Percentiles rank a stretch among this genome's conserved stretches.
Conservation (phyloP, 768 basidiomycete species). For the Asterophora lycoperdoides region DNA sequence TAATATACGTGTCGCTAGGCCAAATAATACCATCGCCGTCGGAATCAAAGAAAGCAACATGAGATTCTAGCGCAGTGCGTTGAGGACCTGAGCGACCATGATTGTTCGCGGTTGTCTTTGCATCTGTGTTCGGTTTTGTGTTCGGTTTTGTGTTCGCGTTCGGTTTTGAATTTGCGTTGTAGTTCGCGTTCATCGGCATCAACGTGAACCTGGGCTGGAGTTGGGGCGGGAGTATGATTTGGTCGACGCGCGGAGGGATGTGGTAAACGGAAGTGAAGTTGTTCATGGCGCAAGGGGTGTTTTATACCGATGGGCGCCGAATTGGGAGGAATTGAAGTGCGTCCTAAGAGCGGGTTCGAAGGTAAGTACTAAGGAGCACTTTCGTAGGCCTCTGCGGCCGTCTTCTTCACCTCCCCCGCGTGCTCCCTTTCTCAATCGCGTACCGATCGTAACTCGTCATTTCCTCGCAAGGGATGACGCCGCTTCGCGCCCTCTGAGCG, state of each 20-base stretch:
- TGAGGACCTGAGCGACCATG: conserved; percentile 15
- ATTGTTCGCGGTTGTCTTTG: too few relatives aligned
- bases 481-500: too few relatives aligned
- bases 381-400: too few relatives aligned
- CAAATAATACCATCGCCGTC: conserved; percentile 44
- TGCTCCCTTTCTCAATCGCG: too few relatives aligned
- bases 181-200: conserved; percentile 5
- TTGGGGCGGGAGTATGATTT: background rate
- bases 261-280: conserved; percentile 14
- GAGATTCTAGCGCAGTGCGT: conserved; percentile 36
- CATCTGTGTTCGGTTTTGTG: too few relatives aligned
- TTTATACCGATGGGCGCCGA: background rate
- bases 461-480: too few relatives aligned
- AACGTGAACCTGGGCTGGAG: background rate
- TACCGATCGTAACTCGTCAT: too few relatives aligned
- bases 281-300: conserved; percentile 5
- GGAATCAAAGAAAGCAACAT: conserved; percentile 43
- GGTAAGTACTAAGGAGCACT: too few relatives aligned
- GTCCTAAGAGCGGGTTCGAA: background rate
- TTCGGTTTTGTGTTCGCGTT: too few relatives aligned
- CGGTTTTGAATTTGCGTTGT: too few relatives aligned
- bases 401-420: too few relatives aligned
- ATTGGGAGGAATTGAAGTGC: too few relatives aligned
- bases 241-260: conserved; percentile 8
- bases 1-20: conserved; percentile 40